Evolutionary conservation across 257 asterid species (phyloP).

Genomic region (Jasminum sambac): DNA sequence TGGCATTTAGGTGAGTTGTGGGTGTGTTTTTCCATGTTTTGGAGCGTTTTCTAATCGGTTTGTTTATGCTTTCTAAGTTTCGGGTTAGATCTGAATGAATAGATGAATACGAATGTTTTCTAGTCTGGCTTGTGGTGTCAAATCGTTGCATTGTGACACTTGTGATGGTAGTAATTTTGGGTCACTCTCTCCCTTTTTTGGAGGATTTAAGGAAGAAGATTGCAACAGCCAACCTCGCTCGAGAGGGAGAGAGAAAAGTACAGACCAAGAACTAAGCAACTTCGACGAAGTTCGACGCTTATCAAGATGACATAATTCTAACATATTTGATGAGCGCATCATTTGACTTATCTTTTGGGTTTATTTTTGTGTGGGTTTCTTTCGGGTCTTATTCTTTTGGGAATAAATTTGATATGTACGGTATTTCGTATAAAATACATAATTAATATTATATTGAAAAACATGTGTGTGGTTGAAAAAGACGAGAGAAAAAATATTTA

Average conservation of each 20-base stretch:
- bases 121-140: not conserved
- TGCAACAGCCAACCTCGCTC: not conserved
- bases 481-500: too few relatives aligned
- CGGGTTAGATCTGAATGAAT: not conserved
- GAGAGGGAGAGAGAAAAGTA: not conserved
- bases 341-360: not conserved
- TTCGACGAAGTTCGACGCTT: not conserved
- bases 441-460: too few relatives aligned
- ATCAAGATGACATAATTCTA: not conserved
- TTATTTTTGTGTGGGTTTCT: not conserved
- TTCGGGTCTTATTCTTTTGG: too few relatives aligned
- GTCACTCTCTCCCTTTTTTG: not conserved
- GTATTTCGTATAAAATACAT: too few relatives aligned
- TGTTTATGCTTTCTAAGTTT: slow-evolving; percentile 20
- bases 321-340: not conserved
- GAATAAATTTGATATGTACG: too few relatives aligned
- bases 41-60: slow-evolving; percentile 34
- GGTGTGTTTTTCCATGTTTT: slow-evolving; percentile 43
- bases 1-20: slow-evolving; percentile 43
- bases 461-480: too few relatives aligned
- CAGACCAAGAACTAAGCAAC: not conserved
- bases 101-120: slow-evolving; percentile 1
- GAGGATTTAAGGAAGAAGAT: not conserved
- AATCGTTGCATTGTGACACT: slow-evolving; percentile 4
- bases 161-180: not conserved